These are phyloP conservation scores for Backusella liffmaniae DNA, from an alignment of 192 early-diverging fungal species.

Conservation along the genomic window DNA sequence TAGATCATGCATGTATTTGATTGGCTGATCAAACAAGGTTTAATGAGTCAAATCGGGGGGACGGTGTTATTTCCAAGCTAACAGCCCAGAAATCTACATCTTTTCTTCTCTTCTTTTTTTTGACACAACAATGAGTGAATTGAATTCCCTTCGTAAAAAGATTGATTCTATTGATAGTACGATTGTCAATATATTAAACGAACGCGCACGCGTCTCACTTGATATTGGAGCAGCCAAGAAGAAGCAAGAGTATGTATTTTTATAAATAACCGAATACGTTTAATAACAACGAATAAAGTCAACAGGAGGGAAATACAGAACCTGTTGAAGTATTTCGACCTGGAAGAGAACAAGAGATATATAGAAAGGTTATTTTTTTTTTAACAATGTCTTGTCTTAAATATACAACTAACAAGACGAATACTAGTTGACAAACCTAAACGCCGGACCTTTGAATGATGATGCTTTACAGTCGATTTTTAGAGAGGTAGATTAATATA, in stretches of 20 bases:
- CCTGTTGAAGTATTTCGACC: slow-evolving; percentile 69
- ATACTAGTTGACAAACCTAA: slow-evolving; percentile 58
- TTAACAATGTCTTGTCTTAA: background rate
- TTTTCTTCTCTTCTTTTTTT: background rate
- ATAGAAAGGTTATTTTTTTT: slow-evolving; percentile 52
- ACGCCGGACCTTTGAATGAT: slow-evolving; percentile 75
- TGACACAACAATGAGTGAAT: slow-evolving; percentile 38
- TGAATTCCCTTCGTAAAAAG: slow-evolving; percentile 56
- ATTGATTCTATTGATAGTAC: slow-evolving; percentile 76
- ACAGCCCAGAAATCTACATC: background rate
- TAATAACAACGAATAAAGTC: background rate
- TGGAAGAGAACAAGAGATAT: slow-evolving; percentile 73
- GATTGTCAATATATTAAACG: slow-evolving; percentile 76
- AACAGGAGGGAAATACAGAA: slow-evolving; percentile 19
- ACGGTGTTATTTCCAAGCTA: background rate
- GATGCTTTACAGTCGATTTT: slow-evolving; percentile 66
- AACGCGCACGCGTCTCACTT: slow-evolving; percentile 76
- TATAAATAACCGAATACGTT: background rate
- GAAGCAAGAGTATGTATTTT: slow-evolving; percentile 23
- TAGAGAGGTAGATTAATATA: slow-evolving; percentile 28
- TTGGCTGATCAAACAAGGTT: background rate
- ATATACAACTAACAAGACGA: background rate
- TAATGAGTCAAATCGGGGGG: background rate
- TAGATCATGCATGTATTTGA: background rate
- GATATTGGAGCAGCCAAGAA: slow-evolving; percentile 77